These are phyloP conservation scores for Fusarium sp. DNA, from an alignment of 2,329 filamentous ascomycete genomes.

Conservation along the genomic window DNA sequence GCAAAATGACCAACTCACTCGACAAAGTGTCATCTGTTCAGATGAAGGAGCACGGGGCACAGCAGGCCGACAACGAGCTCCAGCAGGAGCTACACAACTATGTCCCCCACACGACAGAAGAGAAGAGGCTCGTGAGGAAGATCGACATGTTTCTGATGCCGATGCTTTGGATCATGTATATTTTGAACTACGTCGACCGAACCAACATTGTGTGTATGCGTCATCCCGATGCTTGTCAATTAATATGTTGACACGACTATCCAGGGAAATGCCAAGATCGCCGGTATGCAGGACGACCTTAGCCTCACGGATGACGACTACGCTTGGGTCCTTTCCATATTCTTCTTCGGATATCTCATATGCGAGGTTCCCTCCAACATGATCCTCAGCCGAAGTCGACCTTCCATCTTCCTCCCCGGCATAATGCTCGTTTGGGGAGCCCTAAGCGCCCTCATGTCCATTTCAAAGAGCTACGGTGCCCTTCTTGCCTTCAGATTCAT, in stretches of 20 bases:
- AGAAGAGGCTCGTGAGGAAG: background rate
- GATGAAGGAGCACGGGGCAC: background rate
- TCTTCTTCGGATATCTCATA: background rate
- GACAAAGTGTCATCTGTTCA: background rate
- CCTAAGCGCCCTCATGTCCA: background rate
- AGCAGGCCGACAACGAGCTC: background rate
- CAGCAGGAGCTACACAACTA: background rate
- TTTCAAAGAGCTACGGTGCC: background rate
- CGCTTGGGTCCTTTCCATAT: background rate
- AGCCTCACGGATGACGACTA: background rate
- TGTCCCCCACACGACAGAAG: background rate
- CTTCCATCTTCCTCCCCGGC: background rate
- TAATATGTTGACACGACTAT: background rate
- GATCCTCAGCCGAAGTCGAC: background rate
- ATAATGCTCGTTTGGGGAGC: background rate
- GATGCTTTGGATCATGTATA: background rate
- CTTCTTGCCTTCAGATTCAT: background rate
- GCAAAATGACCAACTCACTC: background rate
- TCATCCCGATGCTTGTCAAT: background rate
- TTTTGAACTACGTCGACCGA: background rate
- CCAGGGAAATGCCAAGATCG: background rate
- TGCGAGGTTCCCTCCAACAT: background rate
- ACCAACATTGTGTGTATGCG: background rate
- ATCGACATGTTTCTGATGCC: background rate
- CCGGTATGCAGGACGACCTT: background rate